phyloP scores from a whole-genome alignment of 306 rosid genomes.

The Lupinus albus region DNA sequence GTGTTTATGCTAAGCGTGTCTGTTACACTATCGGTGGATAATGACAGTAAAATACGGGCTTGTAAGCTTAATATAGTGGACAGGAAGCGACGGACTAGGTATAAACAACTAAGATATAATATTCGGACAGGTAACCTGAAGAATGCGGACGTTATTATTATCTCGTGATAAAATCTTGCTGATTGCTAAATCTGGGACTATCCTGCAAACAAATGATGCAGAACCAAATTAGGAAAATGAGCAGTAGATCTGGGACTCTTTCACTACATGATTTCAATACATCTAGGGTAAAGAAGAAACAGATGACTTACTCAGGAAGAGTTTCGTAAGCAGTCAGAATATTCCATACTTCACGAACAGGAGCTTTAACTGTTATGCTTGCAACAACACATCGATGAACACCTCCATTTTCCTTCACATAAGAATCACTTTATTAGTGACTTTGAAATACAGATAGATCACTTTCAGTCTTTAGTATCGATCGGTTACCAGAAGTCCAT shows the following conservation, averaged over 20 bases:
- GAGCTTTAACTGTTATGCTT: conserved; percentile 95
- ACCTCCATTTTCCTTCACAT: conserved; percentile 94
- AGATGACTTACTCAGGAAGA: conserved; percentile 84
- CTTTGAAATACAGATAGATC: conserved; percentile 23
- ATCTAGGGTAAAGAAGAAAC: conserved; percentile 28
- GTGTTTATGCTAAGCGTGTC: conserved; percentile 4
- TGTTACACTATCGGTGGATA: not conserved
- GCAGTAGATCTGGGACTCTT: conserved; percentile 13
- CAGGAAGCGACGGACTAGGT: conserved; percentile 1
- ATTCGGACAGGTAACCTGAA: conserved; percentile 60
- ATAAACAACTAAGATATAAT: conserved; percentile 18
- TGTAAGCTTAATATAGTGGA: not conserved
- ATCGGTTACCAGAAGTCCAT: conserved; percentile 83
- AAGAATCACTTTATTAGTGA: conserved; percentile 41
- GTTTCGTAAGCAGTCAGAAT: conserved; percentile 81
- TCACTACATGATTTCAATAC: conserved; percentile 1
- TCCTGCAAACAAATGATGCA: conserved; percentile 55
- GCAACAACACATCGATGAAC: conserved; percentile 97
- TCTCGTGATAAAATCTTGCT: conserved; percentile 87
- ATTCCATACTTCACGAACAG: conserved; percentile 88
- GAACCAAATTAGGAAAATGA: conserved; percentile 30
- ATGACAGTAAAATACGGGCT: no score
- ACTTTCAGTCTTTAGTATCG: conserved; percentile 30
- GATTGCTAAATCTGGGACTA: conserved; percentile 95
- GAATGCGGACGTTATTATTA: conserved; percentile 92